Conservation (phyloP, 345 rosid species). For the Eucalyptus polyanthemos region DNA sequence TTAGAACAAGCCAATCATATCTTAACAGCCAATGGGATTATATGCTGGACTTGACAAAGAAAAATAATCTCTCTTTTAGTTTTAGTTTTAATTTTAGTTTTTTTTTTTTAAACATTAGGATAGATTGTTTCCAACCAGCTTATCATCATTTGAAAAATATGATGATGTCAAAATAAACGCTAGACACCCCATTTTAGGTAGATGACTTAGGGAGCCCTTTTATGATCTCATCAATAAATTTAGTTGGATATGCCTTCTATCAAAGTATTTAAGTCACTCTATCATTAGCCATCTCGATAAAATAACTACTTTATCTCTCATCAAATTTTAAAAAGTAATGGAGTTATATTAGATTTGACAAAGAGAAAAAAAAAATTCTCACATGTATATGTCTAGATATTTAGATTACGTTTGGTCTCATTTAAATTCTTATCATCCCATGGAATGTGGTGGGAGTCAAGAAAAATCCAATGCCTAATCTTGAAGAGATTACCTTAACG, state of each 20-base stretch:
- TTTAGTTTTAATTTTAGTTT: too few relatives aligned
- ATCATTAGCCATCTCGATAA: not conserved
- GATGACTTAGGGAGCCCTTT: not conserved
- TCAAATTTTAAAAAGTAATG: not conserved
- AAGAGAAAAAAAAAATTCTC: not conserved
- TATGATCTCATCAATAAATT: not conserved
- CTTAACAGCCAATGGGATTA: not conserved
- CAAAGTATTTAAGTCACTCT: not conserved
- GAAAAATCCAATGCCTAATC: not conserved
- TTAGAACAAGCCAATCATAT: not conserved
- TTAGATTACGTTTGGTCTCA: not conserved
- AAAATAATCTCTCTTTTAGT: not conserved
- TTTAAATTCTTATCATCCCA: not conserved
- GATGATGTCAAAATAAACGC: not conserved
- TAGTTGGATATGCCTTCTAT: not conserved
- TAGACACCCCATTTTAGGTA: not conserved
- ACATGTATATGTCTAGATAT: not conserved
- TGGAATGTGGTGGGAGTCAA: not conserved
- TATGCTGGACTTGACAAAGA: not conserved
- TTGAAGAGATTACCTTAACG: not conserved
- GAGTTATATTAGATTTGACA: not conserved
- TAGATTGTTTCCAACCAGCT: not conserved
- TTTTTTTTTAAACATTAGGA: not conserved
- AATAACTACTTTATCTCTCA: not conserved
- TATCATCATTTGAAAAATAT: not conserved